Base-by-base conservation (phyloP, 2,329 filamentous ascomycete genomes). In the Monosporascus sp. region DNA sequence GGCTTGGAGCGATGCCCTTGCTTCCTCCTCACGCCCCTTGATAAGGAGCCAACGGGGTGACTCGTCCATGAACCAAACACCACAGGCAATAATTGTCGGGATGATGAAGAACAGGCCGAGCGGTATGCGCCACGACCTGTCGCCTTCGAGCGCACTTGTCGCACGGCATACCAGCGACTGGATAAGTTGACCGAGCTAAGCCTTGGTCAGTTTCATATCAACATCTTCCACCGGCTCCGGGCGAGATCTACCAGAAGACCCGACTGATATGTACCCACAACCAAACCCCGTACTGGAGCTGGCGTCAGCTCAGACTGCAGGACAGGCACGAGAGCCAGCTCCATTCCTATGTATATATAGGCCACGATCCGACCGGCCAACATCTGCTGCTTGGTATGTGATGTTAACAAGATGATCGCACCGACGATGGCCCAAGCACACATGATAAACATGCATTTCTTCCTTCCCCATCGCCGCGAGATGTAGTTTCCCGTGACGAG, bases 261-360 rank as follows among this genome's bases (percentile, higher is more conserved):
- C 5, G 70, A 53, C 44, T 72, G 69, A 52, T 72, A 73, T 0
- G 68, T 63, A 7, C 65, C 66, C 3, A 72, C 69, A 20, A 65
- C 63, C 19, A 71, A 60, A 0, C 70, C 70, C 27, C 70, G 66
- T 2, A 63, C 59, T 9, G 57, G 48, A 5, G 58, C 55, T 0
- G 68, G 69, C 1, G 64, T 61, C 27, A 70, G 60, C 56, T 72
- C 70, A 0, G 68, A 68, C 51, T 71, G 68, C 11, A 65, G 68
- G 0, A 66, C 62, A 0, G 72, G 72, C 0, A 72, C 67, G 3
- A 69, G 59, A 0, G 72, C 65, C 9, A 74, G 62, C 54, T 74
- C 71, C 65, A 72, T 73, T 16, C 71, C 72, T 35, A 73, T 62
- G 47, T 74, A 74, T 20, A 69, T 49, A 49, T 72, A 72, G 38